Conservation (phyloP, 805 yeast genomes). For the Monosporozyma yasuniensis region DNA sequence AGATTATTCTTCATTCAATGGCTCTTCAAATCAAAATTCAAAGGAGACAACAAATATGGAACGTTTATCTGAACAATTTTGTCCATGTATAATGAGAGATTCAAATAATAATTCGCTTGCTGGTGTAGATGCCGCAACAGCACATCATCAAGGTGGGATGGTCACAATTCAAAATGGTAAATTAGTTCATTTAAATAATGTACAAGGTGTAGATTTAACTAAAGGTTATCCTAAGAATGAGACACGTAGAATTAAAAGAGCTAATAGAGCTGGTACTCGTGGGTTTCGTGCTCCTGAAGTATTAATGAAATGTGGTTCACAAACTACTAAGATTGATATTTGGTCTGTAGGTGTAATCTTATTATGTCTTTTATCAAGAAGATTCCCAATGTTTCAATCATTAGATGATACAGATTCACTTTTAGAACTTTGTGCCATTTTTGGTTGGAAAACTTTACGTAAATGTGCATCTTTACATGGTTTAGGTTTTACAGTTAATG, state of each 20-base stretch:
- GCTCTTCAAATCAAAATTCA: no score
- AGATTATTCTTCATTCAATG: constrained; percentile 9
- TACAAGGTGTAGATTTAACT: constrained; percentile 32
- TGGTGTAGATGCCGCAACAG: neutral
- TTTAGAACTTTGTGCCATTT: constrained; percentile 71
- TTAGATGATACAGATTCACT: constrained; percentile 89
- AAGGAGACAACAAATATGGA: neutral
- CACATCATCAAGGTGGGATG: constrained; percentile 12
- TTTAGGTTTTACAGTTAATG: constrained; percentile 65
- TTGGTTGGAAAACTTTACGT: constrained; percentile 65
- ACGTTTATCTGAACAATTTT: constrained; percentile 27
- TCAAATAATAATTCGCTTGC: neutral
- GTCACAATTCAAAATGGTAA: constrained; percentile 28
- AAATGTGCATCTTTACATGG: constrained; percentile 83
- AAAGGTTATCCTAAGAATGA: constrained; percentile 83
- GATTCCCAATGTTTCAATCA: constrained; percentile 91
- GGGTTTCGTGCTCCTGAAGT: constrained; percentile 96
- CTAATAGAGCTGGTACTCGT: constrained; percentile 94
- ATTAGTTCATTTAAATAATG: constrained; percentile 25
- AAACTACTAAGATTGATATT: constrained; percentile 70
- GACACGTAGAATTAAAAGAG: constrained; percentile 78
- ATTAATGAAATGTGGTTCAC: constrained; percentile 74
- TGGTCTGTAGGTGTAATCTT: constrained; percentile 93
- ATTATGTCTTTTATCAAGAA: constrained; percentile 61
- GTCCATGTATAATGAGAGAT: constrained; percentile 49